phyloP scores from a whole-genome alignment of 371 early-diverging fungal species.

The Rhizopus microsporus region DNA sequence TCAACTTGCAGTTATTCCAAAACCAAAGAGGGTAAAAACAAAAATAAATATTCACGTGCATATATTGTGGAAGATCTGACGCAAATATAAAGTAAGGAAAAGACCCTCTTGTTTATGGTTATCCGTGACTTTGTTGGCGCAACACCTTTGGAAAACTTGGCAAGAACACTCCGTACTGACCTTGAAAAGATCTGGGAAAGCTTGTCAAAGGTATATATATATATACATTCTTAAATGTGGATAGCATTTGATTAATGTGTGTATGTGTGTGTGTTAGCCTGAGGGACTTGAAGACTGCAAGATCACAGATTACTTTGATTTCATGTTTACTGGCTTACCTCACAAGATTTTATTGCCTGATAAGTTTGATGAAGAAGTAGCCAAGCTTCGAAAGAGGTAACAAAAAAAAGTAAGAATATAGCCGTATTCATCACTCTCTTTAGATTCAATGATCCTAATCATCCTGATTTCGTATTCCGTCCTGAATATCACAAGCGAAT shows the following conservation, averaged over 20 bases:
- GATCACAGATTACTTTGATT: conserved; percentile 91
- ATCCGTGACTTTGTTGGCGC: conserved; percentile 93
- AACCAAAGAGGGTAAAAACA: conserved; percentile 54
- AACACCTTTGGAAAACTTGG: conserved; percentile 83
- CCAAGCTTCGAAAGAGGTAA: conserved; percentile 69
- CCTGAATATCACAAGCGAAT: conserved; percentile 89
- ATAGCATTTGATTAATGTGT: neutral
- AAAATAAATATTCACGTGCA: neutral
- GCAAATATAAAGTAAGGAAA: conserved; percentile 53
- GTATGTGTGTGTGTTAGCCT: conserved; percentile 50
- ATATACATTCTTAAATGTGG: neutral
- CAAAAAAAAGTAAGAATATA: neutral
- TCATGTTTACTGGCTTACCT: conserved; percentile 88
- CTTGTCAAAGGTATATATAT: conserved; percentile 71
- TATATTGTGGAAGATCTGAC: neutral
- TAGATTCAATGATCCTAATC: conserved; percentile 71
- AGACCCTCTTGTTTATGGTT: conserved; percentile 93
- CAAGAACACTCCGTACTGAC: conserved; percentile 79
- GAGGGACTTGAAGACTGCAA: conserved; percentile 76
- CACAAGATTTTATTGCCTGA: conserved; percentile 89
- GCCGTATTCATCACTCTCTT: neutral
- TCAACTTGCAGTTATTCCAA: conserved; percentile 95
- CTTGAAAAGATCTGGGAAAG: conserved; percentile 90
- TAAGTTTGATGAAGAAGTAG: conserved; percentile 77
- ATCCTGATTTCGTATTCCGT: conserved; percentile 83